Conservation (phyloP, 1,284 basidiomycete species). For the Cystobasidiaceae sp. region DNA sequence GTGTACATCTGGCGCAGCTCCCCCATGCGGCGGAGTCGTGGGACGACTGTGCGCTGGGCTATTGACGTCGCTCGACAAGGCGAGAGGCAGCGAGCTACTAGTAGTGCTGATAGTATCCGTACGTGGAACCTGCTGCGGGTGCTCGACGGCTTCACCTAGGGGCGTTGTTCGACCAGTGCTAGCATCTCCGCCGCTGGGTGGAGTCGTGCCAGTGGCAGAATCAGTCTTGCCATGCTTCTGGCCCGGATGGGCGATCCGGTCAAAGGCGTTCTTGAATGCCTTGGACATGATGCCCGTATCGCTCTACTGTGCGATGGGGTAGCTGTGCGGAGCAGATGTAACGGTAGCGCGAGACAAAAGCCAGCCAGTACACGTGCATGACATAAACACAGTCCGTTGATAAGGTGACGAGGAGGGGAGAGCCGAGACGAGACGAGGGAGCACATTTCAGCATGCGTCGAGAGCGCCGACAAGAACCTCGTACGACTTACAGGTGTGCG, state of each 20-base stretch:
- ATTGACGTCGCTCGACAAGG: conserved; percentile 7
- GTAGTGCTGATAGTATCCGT: neutral
- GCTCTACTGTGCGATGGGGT: neutral
- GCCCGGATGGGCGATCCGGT: conserved; percentile 17
- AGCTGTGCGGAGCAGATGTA: too few species aligned
- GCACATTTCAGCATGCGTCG: too few species aligned
- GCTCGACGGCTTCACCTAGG: neutral
- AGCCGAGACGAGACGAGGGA: too few species aligned
- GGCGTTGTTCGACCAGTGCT: neutral
- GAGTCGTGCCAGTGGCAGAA: neutral
- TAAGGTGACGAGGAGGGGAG: too few species aligned
- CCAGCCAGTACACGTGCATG: too few species aligned
- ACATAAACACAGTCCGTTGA: too few species aligned
- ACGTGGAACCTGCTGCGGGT: too few species aligned
- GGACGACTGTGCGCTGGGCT: conserved; percentile 4
- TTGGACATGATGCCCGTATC: conserved; percentile 12
- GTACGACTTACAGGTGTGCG: too few species aligned
- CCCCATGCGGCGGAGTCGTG: neutral
- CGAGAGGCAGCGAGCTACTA: neutral
- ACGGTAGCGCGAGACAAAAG: too few species aligned
- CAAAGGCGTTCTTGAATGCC: conserved; percentile 21
- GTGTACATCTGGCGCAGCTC: neutral
- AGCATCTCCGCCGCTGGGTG: neutral
- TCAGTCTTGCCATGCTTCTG: neutral
- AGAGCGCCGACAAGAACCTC: too few species aligned